Evolutionary conservation across 2,329 filamentous ascomycete species (phyloP).

Genomic region (Penicillium sp.): DNA sequence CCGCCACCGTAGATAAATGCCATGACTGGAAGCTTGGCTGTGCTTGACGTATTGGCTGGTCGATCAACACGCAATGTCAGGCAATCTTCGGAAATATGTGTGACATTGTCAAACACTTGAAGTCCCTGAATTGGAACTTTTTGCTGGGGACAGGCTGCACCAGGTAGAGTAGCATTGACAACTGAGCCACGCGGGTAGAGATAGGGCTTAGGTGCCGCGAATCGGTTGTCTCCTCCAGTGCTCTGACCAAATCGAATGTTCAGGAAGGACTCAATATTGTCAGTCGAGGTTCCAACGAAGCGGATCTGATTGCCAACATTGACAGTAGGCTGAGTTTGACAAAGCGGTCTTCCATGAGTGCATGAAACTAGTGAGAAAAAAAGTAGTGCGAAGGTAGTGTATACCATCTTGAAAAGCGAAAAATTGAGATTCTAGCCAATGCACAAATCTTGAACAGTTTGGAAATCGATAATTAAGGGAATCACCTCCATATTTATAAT

Average conservation of each 20-base stretch:
- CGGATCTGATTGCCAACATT: conserved; percentile 1
- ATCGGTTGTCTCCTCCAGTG: conserved; percentile 15
- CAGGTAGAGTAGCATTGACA: conserved; percentile 14
- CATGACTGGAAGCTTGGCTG: conserved; percentile 18
- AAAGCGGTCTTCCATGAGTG: conserved; percentile 3
- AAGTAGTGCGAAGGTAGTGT: background rate
- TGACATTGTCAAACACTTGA: conserved; percentile 19
- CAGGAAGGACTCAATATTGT: conserved; percentile 15
- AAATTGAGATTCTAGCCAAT: background rate
- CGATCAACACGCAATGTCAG: conserved; percentile 18
- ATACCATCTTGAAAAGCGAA: background rate
- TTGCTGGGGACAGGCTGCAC: conserved; percentile 20
- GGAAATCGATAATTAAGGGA: background rate
- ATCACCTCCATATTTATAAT: background rate
- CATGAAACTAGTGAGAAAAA: conserved; percentile 4
- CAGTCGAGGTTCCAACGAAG: conserved; percentile 8
- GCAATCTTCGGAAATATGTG: conserved; percentile 17
- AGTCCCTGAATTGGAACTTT: conserved; percentile 11
- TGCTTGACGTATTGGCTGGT: conserved; percentile 10
- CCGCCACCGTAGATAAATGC: conserved; percentile 20
- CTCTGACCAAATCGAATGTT: conserved; percentile 18
- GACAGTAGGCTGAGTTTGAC: conserved; percentile 4
- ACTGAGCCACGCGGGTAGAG: conserved; percentile 13
- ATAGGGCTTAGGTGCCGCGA: conserved; percentile 13
- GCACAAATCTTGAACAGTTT: background rate